Percentiles rank a stretch among this genome's conserved stretches.
These are phyloP conservation scores for Acer campestre DNA, from an alignment of 345 rosid species.

Conservation along the genomic window DNA sequence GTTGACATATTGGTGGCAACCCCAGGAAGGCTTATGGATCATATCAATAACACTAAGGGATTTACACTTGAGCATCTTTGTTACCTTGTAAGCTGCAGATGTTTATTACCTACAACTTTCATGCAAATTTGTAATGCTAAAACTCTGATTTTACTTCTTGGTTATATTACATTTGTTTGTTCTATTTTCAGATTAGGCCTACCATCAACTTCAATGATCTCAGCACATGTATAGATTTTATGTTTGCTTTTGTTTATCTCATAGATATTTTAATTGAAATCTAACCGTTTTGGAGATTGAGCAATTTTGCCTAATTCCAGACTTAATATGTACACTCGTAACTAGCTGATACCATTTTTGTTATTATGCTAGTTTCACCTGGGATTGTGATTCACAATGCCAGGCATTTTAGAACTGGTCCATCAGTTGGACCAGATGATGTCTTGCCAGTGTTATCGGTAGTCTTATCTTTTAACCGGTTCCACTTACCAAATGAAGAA, in stretches of 20 bases:
- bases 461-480: background rate
- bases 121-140: background rate
- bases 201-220: background rate
- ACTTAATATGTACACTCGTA: background rate
- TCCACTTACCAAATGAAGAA: background rate
- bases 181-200: background rate
- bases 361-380: background rate
- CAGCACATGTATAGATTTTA: background rate
- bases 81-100: slow-evolving; percentile 69
- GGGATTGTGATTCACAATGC: background rate
- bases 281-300: background rate
- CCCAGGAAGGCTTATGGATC: slow-evolving; percentile 99
- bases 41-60: slow-evolving; percentile 80
- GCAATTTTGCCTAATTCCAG: background rate
- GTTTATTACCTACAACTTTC: slow-evolving; percentile 8
- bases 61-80: slow-evolving; percentile 93
- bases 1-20: slow-evolving; percentile 96
- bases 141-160: background rate
- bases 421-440: background rate
- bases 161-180: background rate
- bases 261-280: background rate
- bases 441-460: background rate
- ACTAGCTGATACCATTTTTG: background rate
- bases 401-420: background rate
- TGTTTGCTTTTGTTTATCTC: background rate